Conservation (phyloP, 805 yeast genomes). For the Helenozyma baotianmanensis region DNA sequence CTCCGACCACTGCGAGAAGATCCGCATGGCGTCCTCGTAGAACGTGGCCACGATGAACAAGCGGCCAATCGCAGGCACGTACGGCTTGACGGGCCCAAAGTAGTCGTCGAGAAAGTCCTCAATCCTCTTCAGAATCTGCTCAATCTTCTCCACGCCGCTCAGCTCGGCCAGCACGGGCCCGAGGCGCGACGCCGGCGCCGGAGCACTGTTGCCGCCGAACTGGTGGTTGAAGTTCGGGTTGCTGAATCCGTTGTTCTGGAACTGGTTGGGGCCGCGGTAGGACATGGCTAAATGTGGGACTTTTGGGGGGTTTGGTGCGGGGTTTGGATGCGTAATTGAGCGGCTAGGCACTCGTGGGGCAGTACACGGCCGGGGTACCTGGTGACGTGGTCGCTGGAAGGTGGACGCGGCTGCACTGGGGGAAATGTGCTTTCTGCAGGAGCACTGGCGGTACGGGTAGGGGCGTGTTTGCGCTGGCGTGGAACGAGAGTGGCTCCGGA, state of each 20-base stretch:
- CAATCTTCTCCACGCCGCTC: constrained; percentile 39
- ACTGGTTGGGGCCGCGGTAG: constrained; percentile 42
- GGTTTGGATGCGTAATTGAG: too few species aligned
- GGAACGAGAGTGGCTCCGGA: too few species aligned
- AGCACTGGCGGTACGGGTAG: too few species aligned
- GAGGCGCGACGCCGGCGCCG: constrained; percentile 13
- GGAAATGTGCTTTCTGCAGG: too few species aligned
- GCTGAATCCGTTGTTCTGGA: constrained; percentile 32
- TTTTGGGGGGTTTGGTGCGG: too few species aligned
- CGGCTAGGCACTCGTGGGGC: too few species aligned
- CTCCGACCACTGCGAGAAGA: constrained; percentile 82
- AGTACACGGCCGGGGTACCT: too few species aligned
- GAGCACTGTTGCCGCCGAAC: constrained; percentile 4
- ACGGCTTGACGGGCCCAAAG: constrained; percentile 55
- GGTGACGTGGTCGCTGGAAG: too few species aligned
- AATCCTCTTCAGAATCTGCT: constrained; percentile 45
- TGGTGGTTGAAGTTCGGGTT: constrained; percentile 21
- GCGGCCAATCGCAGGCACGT: constrained; percentile 84
- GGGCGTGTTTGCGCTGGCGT: too few species aligned
- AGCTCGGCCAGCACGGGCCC: constrained; percentile 24
- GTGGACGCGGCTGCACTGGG: too few species aligned
- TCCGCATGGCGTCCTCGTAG: constrained; percentile 82
- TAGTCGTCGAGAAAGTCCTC: constrained; percentile 53
- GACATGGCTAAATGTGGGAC: constrained; percentile 25
- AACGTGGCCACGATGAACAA: constrained; percentile 90